phyloP scores from a whole-genome alignment of 1,284 basidiomycete genomes.

The Ustilago shanxiensis region DNA sequence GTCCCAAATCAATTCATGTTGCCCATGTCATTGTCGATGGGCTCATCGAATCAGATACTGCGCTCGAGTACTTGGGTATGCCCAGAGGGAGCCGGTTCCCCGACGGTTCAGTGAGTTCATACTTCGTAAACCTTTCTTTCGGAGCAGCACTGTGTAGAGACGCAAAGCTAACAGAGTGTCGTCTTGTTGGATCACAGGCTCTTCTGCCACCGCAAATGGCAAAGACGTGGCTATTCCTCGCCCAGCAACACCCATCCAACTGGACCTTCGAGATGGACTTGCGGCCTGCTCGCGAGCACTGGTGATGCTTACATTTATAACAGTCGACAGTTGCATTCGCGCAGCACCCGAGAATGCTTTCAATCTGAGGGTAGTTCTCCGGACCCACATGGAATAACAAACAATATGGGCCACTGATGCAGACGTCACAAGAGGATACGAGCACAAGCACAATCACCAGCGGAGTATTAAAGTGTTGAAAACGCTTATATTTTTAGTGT shows the following conservation, averaged over 20 bases:
- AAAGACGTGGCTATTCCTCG: conserved; percentile 63
- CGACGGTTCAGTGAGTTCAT: conserved; percentile 41
- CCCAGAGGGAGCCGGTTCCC: conserved; percentile 50
- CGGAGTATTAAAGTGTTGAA: conserved; percentile 44
- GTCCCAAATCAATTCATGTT: conserved; percentile 52
- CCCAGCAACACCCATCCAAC: conserved; percentile 50
- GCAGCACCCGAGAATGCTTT: no score
- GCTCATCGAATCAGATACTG: conserved; percentile 56
- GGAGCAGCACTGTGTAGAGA: neutral
- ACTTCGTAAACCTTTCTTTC: neutral
- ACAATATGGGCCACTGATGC: no score
- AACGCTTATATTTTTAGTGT: conserved; percentile 47
- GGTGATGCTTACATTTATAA: no score
- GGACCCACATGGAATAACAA: no score
- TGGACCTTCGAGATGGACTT: conserved; percentile 64
- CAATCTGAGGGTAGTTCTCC: no score
- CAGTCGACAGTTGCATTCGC: no score
- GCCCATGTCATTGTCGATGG: conserved; percentile 61
- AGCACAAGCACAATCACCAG: neutral
- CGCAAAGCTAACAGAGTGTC: neutral
- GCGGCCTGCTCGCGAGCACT: conserved; percentile 60
- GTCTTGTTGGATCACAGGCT: conserved; percentile 20
- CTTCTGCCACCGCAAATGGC: conserved; percentile 57
- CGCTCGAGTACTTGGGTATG: conserved; percentile 48
- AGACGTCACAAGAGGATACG: no score